phyloP scores from a whole-genome alignment of 1,284 basidiomycete species.

The Papiliotrema terrestris region DNA sequence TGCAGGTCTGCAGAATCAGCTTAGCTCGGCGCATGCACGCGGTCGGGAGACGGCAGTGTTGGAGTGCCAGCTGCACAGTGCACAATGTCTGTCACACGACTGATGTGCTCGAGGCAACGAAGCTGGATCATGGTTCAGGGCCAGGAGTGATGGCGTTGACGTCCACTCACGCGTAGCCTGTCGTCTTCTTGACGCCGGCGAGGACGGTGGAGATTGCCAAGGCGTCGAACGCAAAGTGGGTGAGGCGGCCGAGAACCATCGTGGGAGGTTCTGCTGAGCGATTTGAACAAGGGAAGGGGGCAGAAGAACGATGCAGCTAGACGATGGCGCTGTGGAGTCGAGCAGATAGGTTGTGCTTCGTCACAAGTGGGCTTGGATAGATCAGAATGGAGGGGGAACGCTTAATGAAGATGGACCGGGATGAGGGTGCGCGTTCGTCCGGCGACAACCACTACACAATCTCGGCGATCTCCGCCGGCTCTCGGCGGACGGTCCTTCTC shows the following conservation, averaged over 20 bases:
- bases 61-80: no score
- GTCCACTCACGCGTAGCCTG: conserved; percentile 81
- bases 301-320: background rate
- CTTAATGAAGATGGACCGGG: background rate
- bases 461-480: no score
- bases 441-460: background rate
- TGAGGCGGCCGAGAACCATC: conserved; percentile 74
- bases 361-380: no score
- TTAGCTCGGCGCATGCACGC: conserved; percentile 4
- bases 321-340: background rate
- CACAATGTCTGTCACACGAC: background rate
- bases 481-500: no score
- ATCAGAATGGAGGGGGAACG: background rate
- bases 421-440: background rate
- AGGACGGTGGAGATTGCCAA: conserved; percentile 82
- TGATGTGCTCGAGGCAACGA: background rate
- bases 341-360: background rate
- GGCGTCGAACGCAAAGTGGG: conserved; percentile 82
- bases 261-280: conserved; percentile 6
- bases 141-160: no score
- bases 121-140: no score
- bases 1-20: conserved; percentile 56
- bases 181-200: conserved; percentile 86
- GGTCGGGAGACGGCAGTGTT: no score
- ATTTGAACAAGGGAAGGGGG: background rate